Conservation (phyloP, 768 basidiomycete species). For the Gautieria morchelliformis region DNA sequence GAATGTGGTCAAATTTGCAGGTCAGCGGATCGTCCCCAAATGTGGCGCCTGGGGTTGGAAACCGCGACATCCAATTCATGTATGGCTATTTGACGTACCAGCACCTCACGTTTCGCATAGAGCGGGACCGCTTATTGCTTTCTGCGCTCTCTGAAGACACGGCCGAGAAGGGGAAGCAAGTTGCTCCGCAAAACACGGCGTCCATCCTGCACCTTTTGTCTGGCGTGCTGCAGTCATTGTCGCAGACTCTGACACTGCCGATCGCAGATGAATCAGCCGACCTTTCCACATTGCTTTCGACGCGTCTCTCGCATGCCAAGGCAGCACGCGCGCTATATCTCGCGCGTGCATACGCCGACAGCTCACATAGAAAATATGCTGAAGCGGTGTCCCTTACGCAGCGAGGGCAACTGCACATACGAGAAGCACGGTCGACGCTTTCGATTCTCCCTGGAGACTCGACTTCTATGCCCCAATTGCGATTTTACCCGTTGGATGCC, state of each 20-base stretch:
- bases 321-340: conserved; percentile 70
- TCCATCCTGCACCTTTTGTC: conserved; percentile 38
- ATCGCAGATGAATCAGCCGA: conserved; percentile 86
- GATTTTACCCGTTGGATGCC: conserved; percentile 45
- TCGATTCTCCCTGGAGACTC: conserved; percentile 37
- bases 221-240: conserved; percentile 73
- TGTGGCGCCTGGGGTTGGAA: conserved; percentile 30
- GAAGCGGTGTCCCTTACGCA: conserved; percentile 65
- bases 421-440: conserved; percentile 53
- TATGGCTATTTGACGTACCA: conserved; percentile 85
- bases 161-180: not conserved
- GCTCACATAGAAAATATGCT: conserved; percentile 54
- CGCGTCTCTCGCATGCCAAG: conserved; percentile 62
- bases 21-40: conserved; percentile 30
- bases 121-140: conserved; percentile 78
- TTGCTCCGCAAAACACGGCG: conserved; percentile 1
- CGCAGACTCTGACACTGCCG: conserved; percentile 73
- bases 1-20: not conserved
- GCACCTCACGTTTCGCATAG: conserved; percentile 76
- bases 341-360: conserved; percentile 55
- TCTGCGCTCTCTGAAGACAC: conserved; percentile 34
- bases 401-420: conserved; percentile 61
- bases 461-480: conserved; percentile 27
- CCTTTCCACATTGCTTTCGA: conserved; percentile 69
- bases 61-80: conserved; percentile 72